Evolutionary conservation across 1,284 basidiomycete species (phyloP), one percentile per base, ranked within the genome.

Genomic region (Ceratobasidium sp.): DNA sequence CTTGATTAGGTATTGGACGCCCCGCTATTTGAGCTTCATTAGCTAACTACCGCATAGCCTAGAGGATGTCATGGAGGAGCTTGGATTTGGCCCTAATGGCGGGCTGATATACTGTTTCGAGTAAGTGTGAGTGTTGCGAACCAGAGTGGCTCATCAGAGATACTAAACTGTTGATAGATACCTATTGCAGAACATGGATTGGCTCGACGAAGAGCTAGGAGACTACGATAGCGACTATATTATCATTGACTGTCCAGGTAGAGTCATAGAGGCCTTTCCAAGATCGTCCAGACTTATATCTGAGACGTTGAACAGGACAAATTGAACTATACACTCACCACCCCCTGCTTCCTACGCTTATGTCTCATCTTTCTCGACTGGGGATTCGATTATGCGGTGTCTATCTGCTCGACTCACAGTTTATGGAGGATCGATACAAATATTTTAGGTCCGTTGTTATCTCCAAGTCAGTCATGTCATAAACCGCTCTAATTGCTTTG

Each of bases 291-390:
- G 27, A 27, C 3, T 10, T 6, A 12, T 31, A 13, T 54, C 45
- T 54, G 32, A 8, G 7, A 25, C 32, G 5, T 17, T 62, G 27
- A 25, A 1, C 75, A 93, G 93, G 94, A 42, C 97, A 99, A 80
- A 99, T 99, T 75, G 97, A 99, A 80, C 85, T 99, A 10, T 99
- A 99, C 80, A 99, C 97, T 0, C 97, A 99, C 79, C 94, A 98
- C 75, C 94, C 96, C 0, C 92, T 99, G 76, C 87, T 99, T 52
- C 94, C 96, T 0, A 88, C 89, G 4, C 87, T 99, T 56, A 91
- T 94, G 42, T 85, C 87, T 71, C 81, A 89, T 77, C 78, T 94
- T 50, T 80, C 84, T 77, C 81, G 89, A 75, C 82, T 95, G 75
- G 87, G 88, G 45, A 86, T 96, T 71, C 84, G 93, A 69, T 88